Conservation (phyloP, 768 basidiomycete genomes). For the Pseudohyphozyma bogoriensis region DNA sequence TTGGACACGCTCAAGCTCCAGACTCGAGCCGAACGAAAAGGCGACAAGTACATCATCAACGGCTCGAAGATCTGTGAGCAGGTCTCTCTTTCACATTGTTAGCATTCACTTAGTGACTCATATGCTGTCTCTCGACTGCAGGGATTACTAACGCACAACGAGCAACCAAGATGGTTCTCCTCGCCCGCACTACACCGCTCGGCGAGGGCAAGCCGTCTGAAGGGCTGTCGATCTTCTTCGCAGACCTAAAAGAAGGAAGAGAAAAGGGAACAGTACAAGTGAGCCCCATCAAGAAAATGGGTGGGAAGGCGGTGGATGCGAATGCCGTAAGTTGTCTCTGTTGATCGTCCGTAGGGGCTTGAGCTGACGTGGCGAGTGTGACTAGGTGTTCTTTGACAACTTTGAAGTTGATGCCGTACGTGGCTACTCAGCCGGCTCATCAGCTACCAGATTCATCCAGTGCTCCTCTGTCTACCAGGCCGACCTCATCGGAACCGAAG, state of each 20-base stretch:
- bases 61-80: slow-evolving; percentile 21
- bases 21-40: slow-evolving; percentile 21
- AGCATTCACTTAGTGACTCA: neutral
- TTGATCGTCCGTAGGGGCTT: neutral
- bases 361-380: neutral
- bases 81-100: neutral
- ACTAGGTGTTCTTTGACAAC: neutral
- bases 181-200: slow-evolving; percentile 21
- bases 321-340: slow-evolving; percentile 30
- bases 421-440: slow-evolving; percentile 1
- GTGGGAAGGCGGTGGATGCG: slow-evolving; percentile 28
- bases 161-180: slow-evolving; percentile 23
- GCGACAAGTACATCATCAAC: slow-evolving; percentile 23
- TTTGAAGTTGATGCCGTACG: neutral
- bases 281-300: slow-evolving; percentile 29
- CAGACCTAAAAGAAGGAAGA: slow-evolving; percentile 11
- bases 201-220: slow-evolving; percentile 10
- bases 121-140: neutral
- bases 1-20: slow-evolving; percentile 27
- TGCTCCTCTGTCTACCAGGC: neutral
- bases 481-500: slow-evolving; percentile 26
- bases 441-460: too few species aligned
- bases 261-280: slow-evolving; percentile 2
- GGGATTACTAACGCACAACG: slow-evolving; percentile 27
- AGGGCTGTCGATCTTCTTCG: slow-evolving; percentile 26